Conservation (phyloP, 2,329 filamentous ascomycete species). For the Xylaria sp. region DNA sequence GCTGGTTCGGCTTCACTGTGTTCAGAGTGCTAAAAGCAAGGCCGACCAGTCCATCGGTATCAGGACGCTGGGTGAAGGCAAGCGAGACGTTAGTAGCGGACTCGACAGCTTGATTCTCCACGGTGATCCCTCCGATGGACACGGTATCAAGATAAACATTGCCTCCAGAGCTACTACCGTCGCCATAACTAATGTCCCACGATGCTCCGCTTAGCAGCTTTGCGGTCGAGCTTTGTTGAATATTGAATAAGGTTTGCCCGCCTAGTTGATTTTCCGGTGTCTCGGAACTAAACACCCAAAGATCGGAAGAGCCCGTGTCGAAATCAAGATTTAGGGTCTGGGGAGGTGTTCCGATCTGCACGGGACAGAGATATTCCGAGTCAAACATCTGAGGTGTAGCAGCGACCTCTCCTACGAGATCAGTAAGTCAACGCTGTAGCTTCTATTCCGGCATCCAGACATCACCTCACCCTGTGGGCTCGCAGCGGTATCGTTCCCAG, state of each 20-base stretch:
- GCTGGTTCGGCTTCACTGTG: constrained; percentile 54
- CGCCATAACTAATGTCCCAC: constrained; percentile 59
- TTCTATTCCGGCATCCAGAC: background rate
- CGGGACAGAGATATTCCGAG: constrained; percentile 50
- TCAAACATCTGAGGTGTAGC: constrained; percentile 50
- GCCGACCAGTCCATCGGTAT: constrained; percentile 58
- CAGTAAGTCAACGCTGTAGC: constrained; percentile 31
- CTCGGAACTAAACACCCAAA: constrained; percentile 60
- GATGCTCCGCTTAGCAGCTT: constrained; percentile 52
- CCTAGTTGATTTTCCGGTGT: constrained; percentile 49
- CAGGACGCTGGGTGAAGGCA: constrained; percentile 53
- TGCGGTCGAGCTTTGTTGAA: constrained; percentile 54
- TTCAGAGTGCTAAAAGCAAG: constrained; percentile 58
- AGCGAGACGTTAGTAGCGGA: constrained; percentile 55
- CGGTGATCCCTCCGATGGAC: constrained; percentile 55
- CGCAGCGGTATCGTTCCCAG: constrained; percentile 23
- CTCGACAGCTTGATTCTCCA: constrained; percentile 57
- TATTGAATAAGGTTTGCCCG: constrained; percentile 56
- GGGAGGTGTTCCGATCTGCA: constrained; percentile 54
- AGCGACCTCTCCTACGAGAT: constrained; percentile 45
- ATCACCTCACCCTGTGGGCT: constrained; percentile 33
- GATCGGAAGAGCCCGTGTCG: constrained; percentile 60
- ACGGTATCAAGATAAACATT: constrained; percentile 59
- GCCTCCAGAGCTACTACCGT: constrained; percentile 56
- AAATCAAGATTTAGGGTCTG: constrained; percentile 59